Percentiles rank a stretch among this genome's conserved stretches.
phyloP scores from a whole-genome alignment of 345 rosid species.

The Jatropha curcas region DNA sequence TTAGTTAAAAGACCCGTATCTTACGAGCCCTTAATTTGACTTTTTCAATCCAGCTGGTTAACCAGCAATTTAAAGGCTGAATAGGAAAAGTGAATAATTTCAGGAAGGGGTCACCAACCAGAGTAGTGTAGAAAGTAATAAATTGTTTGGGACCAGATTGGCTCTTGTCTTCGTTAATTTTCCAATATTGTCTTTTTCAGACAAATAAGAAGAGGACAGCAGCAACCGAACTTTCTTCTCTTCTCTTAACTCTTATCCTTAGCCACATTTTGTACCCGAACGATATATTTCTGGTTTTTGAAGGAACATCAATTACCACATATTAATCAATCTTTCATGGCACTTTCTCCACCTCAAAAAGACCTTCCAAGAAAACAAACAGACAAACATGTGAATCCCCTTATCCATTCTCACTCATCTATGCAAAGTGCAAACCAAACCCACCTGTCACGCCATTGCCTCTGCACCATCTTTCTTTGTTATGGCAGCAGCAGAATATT shows the following conservation, averaged over 20 bases:
- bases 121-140: slow-evolving; percentile 6
- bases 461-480: neutral
- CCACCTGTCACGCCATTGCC: neutral
- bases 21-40: slow-evolving; percentile 16
- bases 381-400: slow-evolving; percentile 4
- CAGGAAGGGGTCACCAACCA: too few relatives aligned
- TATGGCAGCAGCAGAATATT: slow-evolving; percentile 52
- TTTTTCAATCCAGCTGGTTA: neutral
- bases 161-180: too few relatives aligned
- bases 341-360: slow-evolving; percentile 26
- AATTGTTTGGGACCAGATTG: slow-evolving; percentile 18
- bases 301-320: slow-evolving; percentile 28
- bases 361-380: neutral
- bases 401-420: slow-evolving; percentile 19
- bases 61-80: too few relatives aligned
- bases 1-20: too few relatives aligned
- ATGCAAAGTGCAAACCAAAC: neutral
- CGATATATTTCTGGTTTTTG: slow-evolving; percentile 8
- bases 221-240: slow-evolving; percentile 18
- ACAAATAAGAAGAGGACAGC: neutral
- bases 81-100: too few relatives aligned
- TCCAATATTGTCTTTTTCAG: slow-evolving; percentile 19
- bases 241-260: slow-evolving; percentile 23
- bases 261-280: slow-evolving; percentile 26
- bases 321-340: slow-evolving; percentile 2